phyloP scores from a whole-genome alignment of 83 land plant species.

The Picea mariana region DNA sequence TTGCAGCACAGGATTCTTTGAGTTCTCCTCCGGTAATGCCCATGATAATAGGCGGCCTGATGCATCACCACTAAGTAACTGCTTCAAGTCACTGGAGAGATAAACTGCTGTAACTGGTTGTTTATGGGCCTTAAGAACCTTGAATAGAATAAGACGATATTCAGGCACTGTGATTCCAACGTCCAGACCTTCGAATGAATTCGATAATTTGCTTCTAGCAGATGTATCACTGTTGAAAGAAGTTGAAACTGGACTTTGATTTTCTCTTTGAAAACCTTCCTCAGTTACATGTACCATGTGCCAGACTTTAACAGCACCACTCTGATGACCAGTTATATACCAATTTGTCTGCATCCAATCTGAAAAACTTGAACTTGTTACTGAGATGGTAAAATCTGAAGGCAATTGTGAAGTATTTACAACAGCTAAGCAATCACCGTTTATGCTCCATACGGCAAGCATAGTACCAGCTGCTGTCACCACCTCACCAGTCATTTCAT shows the following conservation, averaged over 20 bases:
- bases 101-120: conserved; percentile 86
- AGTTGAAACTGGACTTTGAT: conserved; percentile 12
- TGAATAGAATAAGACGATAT: conserved; percentile 75
- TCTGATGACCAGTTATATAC: conserved; percentile 96
- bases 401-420: conserved; percentile 89
- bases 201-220: conserved; percentile 21
- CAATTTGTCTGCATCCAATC: conserved; percentile 96
- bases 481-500: conserved; percentile 93
- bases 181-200: conserved; percentile 26
- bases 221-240: conserved; percentile 16
- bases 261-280: neutral
- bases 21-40: conserved; percentile 75
- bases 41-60: conserved; percentile 88
- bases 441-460: conserved; percentile 96
- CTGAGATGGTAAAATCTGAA: conserved; percentile 80
- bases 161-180: conserved; percentile 55
- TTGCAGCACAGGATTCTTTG: conserved; percentile 11
- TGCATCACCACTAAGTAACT: conserved; percentile 92
- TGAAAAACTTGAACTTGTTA: conserved; percentile 74
- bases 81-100: conserved; percentile 80
- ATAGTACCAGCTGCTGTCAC: conserved; percentile 92
- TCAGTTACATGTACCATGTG: conserved; percentile 72
- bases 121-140: conserved; percentile 82
- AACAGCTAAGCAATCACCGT: conserved; percentile 96
- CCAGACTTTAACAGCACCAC: conserved; percentile 94